A percentile compares a stretch with the other conserved stretches of the same genome.
Evolutionary conservation across 1,139 yeast genomes (phyloP).

Genomic region (Scheffersomyces cryptocercus): DNA sequence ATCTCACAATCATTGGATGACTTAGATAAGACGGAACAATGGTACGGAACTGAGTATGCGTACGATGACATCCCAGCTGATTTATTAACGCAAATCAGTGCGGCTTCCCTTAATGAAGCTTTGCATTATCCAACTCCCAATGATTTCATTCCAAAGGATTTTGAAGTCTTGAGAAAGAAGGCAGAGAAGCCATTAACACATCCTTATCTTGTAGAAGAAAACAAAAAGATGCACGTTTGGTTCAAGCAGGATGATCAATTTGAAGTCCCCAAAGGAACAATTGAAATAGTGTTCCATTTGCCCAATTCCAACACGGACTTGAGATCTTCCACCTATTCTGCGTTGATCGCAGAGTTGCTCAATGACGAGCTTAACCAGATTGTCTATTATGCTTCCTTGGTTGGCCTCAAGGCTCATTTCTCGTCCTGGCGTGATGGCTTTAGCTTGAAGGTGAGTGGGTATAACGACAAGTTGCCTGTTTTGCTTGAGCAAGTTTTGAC

Average conservation of each 20-base stretch:
- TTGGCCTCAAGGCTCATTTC: slow-evolving; percentile 67
- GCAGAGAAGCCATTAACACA: slow-evolving; percentile 29
- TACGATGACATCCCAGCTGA: slow-evolving; percentile 43
- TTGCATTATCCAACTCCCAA: slow-evolving; percentile 70
- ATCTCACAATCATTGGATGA: slow-evolving; percentile 49
- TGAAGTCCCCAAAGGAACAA: slow-evolving; percentile 82
- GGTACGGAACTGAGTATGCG: slow-evolving; percentile 89
- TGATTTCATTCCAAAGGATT: slow-evolving; percentile 78
- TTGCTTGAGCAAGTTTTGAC: slow-evolving; percentile 61
- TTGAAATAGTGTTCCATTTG: slow-evolving; percentile 62
- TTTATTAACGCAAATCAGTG: slow-evolving; percentile 35
- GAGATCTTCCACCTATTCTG: slow-evolving; percentile 55
- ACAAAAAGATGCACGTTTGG: slow-evolving; percentile 59
- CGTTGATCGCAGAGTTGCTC: slow-evolving; percentile 65
- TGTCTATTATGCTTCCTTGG: slow-evolving; percentile 82
- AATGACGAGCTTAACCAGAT: slow-evolving; percentile 76
- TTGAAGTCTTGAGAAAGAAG: slow-evolving; percentile 54
- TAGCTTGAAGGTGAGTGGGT: slow-evolving; percentile 69
- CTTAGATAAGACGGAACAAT: slow-evolving; percentile 57
- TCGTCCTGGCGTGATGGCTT: slow-evolving; percentile 70
- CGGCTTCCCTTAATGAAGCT: slow-evolving; percentile 32
- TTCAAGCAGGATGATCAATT: slow-evolving; percentile 88
- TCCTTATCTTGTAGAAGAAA: slow-evolving; percentile 40
- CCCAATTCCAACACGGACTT: slow-evolving; percentile 66
- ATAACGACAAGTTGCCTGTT: slow-evolving; percentile 73